Evolutionary conservation across 768 basidiomycete species (phyloP).

Genomic region (Trichaptum fuscoviolaceum): DNA sequence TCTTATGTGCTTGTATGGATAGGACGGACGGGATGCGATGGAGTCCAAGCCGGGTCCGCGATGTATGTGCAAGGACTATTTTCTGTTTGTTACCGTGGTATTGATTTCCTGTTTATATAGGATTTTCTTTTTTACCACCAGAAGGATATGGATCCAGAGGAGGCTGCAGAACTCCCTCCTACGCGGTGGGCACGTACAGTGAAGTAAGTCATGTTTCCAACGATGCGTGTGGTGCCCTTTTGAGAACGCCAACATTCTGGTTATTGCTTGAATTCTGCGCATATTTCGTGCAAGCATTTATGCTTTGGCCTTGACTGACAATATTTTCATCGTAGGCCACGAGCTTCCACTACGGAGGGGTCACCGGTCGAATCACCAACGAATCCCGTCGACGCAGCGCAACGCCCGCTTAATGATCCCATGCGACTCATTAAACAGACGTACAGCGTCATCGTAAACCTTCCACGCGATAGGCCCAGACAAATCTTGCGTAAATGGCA

Average conservation of each 20-base stretch:
- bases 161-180: slow-evolving; percentile 40
- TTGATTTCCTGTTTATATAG: slow-evolving; percentile 21
- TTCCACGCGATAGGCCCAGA: slow-evolving; percentile 38
- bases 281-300: not conserved
- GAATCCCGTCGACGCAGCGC: not conserved
- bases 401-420: slow-evolving; percentile 18
- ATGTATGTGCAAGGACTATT: slow-evolving; percentile 20
- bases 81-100: not conserved
- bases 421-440: slow-evolving; percentile 51
- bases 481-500: slow-evolving; percentile 47
- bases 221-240: not conserved
- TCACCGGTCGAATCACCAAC: not conserved
- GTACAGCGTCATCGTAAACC: slow-evolving; percentile 44
- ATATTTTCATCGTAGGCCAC: not conserved
- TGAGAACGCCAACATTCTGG: not conserved
- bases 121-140: slow-evolving; percentile 56
- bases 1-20: slow-evolving; percentile 29
- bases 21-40: slow-evolving; percentile 73
- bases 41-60: slow-evolving; percentile 74
- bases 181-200: slow-evolving; percentile 76
- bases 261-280: not conserved
- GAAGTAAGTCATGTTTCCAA: slow-evolving; percentile 36
- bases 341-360: not conserved
- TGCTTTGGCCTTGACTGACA: not conserved
- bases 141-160: slow-evolving; percentile 36